Base-by-base conservation (phyloP, 768 basidiomycete species). In the Candolleomyces aberdarensis region DNA sequence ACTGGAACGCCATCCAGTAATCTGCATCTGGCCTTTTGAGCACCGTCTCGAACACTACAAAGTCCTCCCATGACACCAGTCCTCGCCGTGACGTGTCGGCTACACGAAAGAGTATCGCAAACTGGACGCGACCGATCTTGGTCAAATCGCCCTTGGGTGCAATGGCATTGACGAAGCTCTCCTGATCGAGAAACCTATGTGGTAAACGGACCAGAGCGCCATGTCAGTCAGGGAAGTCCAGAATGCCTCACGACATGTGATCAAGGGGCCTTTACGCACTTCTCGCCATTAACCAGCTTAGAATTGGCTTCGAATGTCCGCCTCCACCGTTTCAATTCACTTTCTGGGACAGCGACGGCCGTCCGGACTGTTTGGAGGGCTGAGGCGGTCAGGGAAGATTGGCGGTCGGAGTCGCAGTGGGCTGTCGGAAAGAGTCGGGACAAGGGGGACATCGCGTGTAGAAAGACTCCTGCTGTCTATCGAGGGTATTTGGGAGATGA, bases 1-100 rank as follows among this genome's bases (percentile, higher is more conserved):
- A 96, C 71, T 92, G 89, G 80, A 96, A 96, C 19, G 95, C 94
- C 74, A 96, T 95, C 83, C 91, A 93, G 74, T 96, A 96, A 72
- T 98, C 95, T 32, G 96, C 96, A 74, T 98, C 96, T 19, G 96
- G 93, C 64, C 92, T 83, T 78, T 98, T 94, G 68, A 96, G 76
- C 64, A 92, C 77, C 17, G 94, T 96, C 79, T 98, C 91, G 71
- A 99, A 99, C 63, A 96, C 89, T 6, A 87, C 88, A 66, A 97
- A 99, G 74, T 99, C 97, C 68, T 97, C 94, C 89, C 94, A 98
- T 55, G 90, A 89, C 57, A 96, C 83, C 26, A 91, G 77, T 41
- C 88, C 93, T 64, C 87, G 84, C 70, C 85, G 83, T 48, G 85
- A 83, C 48, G 83, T 78, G 76, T 95, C 94, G 52, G 94, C 94